Evolutionary conservation across 2,329 filamentous ascomycete genomes (phyloP), one percentile per base, ranked within the genome.

Genomic region (Mariannaea elegans): DNA sequence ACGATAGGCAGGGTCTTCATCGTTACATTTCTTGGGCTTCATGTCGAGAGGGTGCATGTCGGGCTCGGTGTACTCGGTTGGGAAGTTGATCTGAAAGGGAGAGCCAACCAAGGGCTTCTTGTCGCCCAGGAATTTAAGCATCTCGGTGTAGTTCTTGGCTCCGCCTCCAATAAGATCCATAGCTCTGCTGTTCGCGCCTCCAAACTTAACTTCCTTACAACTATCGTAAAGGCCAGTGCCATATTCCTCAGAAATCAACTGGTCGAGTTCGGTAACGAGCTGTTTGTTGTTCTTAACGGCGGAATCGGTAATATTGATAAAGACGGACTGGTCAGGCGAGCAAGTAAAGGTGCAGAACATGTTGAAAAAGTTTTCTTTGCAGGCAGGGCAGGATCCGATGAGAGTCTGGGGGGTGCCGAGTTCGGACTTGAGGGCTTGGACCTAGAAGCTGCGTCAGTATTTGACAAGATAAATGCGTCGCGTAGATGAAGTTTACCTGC

Each of bases 201-300:
- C 95, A 71, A 98, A 97, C 74, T 99, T 99, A 78, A 99, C 94
- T 75, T 99, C 93, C 78, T 98, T 98, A 82, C 95, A 99, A 78
- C 95, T 99, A 77, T 97, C 86, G 75, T 94, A 99, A 80, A 99
- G 96, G 1, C 91, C 93, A 8, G 86, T 84, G 41, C 93, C 94
- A 74, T 96, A 98, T 52, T 90, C 83, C 56, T 93, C 84, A 2
- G 93, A 92, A 68, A 97, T 88, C 6, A 98, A 81, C 72, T 97
- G 94, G 72, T 97, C 94, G 19, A 99, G 80, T 78, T 97, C 93
- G 1, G 91, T 93, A 13, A 97, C 93, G n/a, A 93, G 76, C 2
- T 73, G 75, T 67, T 87, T 87, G 34, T 79, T 83, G 42, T 76
- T 80, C 73, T 87, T 92, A 19, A 84, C 76, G 63, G 86, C 84